These are phyloP conservation scores for Blumeria hordei DNA, from an alignment of 2,329 filamentous ascomycete species.

Conservation along the genomic window DNA sequence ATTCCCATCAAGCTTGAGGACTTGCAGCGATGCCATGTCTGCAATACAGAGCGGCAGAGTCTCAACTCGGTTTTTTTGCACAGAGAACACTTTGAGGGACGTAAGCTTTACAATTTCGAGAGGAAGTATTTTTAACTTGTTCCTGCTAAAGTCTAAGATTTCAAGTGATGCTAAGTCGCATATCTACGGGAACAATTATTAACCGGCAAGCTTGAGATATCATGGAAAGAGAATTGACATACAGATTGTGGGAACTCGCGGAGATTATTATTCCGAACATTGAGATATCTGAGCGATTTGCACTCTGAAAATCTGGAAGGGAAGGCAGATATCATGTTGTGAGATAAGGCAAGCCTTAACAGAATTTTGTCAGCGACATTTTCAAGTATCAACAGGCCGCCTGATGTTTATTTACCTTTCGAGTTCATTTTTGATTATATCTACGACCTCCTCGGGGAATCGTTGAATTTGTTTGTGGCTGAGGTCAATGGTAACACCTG, in stretches of 20 bases:
- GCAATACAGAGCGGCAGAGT: slow-evolving; percentile 64
- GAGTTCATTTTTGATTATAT: slow-evolving; percentile 16
- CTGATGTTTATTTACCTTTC: slow-evolving; percentile 12
- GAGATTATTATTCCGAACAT: slow-evolving; percentile 54
- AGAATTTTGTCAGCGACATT: slow-evolving; percentile 3
- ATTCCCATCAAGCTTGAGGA: slow-evolving; percentile 77
- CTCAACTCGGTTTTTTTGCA: slow-evolving; percentile 69
- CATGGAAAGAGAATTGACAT: slow-evolving; percentile 14
- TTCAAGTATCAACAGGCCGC: not conserved
- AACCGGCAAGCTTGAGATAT: not conserved
- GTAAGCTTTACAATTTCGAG: slow-evolving; percentile 57
- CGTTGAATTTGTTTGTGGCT: slow-evolving; percentile 47
- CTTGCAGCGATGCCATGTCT: slow-evolving; percentile 72
- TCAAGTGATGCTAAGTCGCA: slow-evolving; percentile 70
- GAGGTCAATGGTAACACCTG: slow-evolving; percentile 52
- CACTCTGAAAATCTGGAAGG: slow-evolving; percentile 51
- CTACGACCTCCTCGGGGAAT: slow-evolving; percentile 16
- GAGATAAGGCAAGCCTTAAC: slow-evolving; percentile 50
- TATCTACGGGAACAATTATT: slow-evolving; percentile 27
- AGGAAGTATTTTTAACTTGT: slow-evolving; percentile 57
- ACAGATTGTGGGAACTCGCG: slow-evolving; percentile 39
- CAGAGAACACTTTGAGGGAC: slow-evolving; percentile 69
- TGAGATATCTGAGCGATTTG: slow-evolving; percentile 54
- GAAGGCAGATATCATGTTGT: slow-evolving; percentile 49
- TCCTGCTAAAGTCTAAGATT: slow-evolving; percentile 78